phyloP scores from a whole-genome alignment of 2,329 filamentous ascomycete species.

The Exophiala oligosperma region DNA sequence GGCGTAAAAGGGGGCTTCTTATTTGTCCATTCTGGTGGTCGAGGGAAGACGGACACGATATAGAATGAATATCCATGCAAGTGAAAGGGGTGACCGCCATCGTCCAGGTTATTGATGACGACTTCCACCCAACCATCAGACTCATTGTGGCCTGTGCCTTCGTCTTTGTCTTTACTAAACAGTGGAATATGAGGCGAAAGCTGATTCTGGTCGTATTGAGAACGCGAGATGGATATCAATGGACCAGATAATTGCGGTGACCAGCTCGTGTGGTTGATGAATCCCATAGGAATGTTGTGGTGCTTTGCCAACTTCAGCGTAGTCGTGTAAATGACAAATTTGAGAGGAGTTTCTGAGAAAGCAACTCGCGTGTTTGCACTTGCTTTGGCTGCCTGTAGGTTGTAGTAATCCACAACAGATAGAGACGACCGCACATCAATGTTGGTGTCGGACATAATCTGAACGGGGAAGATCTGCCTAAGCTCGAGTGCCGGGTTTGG shows the following conservation, averaged over 20 bases:
- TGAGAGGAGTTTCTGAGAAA: slow-evolving; percentile 37
- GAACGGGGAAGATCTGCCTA: slow-evolving; percentile 39
- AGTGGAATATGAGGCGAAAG: slow-evolving; percentile 32
- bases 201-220: slow-evolving; percentile 45
- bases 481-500: slow-evolving; percentile 44
- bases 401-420: slow-evolving; percentile 21
- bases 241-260: slow-evolving; percentile 36
- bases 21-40: slow-evolving; percentile 27
- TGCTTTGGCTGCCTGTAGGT: slow-evolving; percentile 31
- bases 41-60: slow-evolving; percentile 36
- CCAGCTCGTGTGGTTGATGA: slow-evolving; percentile 52
- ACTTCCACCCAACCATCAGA: slow-evolving; percentile 40
- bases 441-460: slow-evolving; percentile 3
- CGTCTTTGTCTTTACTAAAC: background rate
- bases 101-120: slow-evolving; percentile 39
- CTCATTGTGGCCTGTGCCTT: background rate
- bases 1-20: slow-evolving; percentile 1
- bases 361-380: slow-evolving; percentile 32
- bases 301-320: slow-evolving; percentile 46
- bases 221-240: slow-evolving; percentile 36
- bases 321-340: slow-evolving; percentile 48
- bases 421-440: background rate
- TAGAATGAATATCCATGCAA: slow-evolving; percentile 56
- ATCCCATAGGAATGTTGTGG: slow-evolving; percentile 46
- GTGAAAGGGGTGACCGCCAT: slow-evolving; percentile 49